Evolutionary conservation across 2,329 filamentous ascomycete genomes (phyloP), one percentile per base, ranked within the genome.

Genomic region (Tolypocladium inflatum): DNA sequence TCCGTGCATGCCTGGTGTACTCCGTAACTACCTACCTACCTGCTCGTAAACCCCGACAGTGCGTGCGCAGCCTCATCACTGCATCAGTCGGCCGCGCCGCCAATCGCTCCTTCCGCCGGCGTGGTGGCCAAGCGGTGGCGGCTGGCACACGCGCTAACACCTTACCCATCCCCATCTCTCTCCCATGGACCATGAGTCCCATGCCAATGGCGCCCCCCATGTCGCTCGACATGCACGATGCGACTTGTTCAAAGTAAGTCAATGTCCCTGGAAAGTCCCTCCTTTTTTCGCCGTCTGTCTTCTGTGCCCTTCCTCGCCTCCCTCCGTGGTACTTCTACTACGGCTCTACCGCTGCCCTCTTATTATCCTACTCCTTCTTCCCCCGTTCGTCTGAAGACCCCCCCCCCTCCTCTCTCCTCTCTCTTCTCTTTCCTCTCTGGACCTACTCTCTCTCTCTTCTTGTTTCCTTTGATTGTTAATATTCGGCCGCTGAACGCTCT

Each of bases 271-370:
- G 23, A 41, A 54, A 23, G 52, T 54, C 52, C 35, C 52, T 56
- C 55, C 55, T 56, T 48, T 55, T 42, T 45, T 30, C 42, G n/a
- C 48, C 38, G 21, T 33, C 9, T 39, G 35, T 26, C 52, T 38
- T 41, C 52, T 19, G 37, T 54, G 48, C 52, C 35, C 38, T 54
- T 41, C 52, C 37, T 39, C 52, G 52, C 52, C 56, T 51, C 56
- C 51, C 56, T 56, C 55, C n/a, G 52, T 3, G 23, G 52, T 54
- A n/a, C 52, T 13, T 41, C 37, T 26, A 17, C 37, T 6, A 2
- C 7, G 26, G 60, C 60, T 61, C 61, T 61, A 60, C 61, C 61
- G 26, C 62, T 64, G 64, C 59, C 59, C 55, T 66, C 57, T 61
- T 55, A 56, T 61, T 53, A 61, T 55, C 56, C 59, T 54, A 42